These are phyloP conservation scores for Komagataella pseudopastoris DNA, from an alignment of 805 yeast genomes.

Conservation along the genomic window DNA sequence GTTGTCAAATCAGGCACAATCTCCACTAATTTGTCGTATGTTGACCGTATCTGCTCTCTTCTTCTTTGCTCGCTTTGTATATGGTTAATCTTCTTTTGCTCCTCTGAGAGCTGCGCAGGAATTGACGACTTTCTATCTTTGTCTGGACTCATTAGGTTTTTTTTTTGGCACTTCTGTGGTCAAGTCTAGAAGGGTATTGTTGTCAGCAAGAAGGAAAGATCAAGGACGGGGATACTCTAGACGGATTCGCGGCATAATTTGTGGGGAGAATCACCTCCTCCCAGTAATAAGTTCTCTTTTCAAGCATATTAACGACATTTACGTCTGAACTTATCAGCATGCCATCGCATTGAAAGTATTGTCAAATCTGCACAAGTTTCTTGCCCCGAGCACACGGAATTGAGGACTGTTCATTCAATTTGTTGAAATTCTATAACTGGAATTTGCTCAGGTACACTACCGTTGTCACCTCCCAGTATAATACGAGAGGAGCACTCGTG, in stretches of 20 bases:
- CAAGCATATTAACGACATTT: no score
- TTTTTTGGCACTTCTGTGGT: neutral
- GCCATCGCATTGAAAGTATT: no score
- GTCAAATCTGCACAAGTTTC: no score
- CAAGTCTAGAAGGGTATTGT: no score
- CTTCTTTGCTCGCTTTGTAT: slow-evolving; percentile 63
- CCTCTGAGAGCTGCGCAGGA: slow-evolving; percentile 11
- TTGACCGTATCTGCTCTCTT: slow-evolving; percentile 71
- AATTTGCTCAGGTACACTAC: neutral
- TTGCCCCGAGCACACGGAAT: no score
- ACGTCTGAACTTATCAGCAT: no score
- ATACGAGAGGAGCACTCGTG: neutral
- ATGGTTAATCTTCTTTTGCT: slow-evolving; percentile 21
- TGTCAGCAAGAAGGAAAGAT: no score
- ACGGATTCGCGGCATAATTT: no score
- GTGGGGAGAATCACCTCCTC: no score
- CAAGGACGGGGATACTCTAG: no score
- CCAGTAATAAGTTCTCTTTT: no score
- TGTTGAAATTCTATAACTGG: neutral
- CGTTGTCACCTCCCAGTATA: neutral
- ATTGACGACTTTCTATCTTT: neutral
- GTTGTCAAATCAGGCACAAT: slow-evolving; percentile 61
- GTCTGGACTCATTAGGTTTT: neutral
- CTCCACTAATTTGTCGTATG: slow-evolving; percentile 63
- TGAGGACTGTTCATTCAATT: no score